Evolutionary conservation across 345 rosid species (phyloP), one percentile per base, ranked within the genome.

Genomic region (Mangifera indica): DNA sequence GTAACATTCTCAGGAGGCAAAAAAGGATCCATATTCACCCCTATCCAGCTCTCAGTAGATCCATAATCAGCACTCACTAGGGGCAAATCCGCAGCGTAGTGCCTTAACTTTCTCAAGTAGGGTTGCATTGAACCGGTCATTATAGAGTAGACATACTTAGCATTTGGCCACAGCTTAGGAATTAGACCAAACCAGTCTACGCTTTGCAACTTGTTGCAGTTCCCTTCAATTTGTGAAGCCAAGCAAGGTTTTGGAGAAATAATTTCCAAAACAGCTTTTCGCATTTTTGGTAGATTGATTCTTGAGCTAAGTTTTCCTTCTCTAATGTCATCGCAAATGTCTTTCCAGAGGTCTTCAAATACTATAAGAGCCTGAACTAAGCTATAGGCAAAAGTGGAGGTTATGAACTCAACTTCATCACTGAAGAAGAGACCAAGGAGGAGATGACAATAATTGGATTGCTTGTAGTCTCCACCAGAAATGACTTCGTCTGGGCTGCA

Each of bases 11-110:
- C 97, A 10, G 97, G 92, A 0, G 88, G 87, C 75, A 81, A 78
- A 66, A 58, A 74, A 26, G 97, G 96, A 79, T 89, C 97, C 73
- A 92, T 80, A 69, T 94, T 94, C 59, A 85, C 97, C 37, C 98
- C 98, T 8, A 94, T 94, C 97, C 98, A 94, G 63, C 98, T 87
- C 86, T 94, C 98, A 0, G 97, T 91, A 3, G 98, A 87, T 6
- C 98, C 98, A 52, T 94, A 94, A 65, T 94, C 98, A 32, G 90
- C 98, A 68, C 95, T 84, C 42, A 90, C 91, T 52, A 94, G 74
- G 46, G 97, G 89, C 79, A 94, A 77, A n/a, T 70, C 83, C 0
- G 89, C 87, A 15, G 84, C 84, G 32, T 94, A 92, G 72, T 88
- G 92, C 79, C 91, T 88, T n/a, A 94, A 68, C 74, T 83, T 92